These are phyloP conservation scores for Microsporum ferrugineum DNA, from an alignment of 2,329 filamentous ascomycete genomes.

Conservation along the genomic window DNA sequence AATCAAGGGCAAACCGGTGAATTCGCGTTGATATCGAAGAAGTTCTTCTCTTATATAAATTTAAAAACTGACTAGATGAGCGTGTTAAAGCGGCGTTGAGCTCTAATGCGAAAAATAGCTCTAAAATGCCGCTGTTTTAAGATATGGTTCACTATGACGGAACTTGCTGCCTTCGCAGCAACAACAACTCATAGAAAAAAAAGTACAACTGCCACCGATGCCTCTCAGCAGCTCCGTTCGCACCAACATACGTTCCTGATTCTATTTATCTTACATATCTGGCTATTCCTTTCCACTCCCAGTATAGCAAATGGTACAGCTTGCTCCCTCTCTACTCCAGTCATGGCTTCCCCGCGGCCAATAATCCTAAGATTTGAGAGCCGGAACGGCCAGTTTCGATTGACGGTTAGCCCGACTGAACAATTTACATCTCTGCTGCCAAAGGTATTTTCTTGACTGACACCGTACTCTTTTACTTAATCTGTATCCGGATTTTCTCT, in stretches of 20 bases:
- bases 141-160: not conserved
- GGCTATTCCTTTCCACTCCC: not conserved
- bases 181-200: not conserved
- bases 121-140: not conserved
- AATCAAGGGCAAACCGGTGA: not conserved
- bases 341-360: conserved; percentile 31
- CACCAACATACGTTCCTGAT: not conserved
- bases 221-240: not conserved
- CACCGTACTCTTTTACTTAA: not conserved
- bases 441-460: conserved; percentile 25
- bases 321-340: not conserved
- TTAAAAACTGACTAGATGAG: not conserved
- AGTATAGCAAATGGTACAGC: not conserved
- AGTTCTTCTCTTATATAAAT: not conserved
- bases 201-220: not conserved
- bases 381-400: conserved; percentile 82
- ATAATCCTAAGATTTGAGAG: conserved; percentile 84
- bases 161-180: not conserved
- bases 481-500: not conserved
- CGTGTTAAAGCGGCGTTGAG: not conserved
- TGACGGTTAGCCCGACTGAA: conserved; percentile 62
- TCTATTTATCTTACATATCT: not conserved
- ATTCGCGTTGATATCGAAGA: not conserved
- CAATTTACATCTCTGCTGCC: conserved; percentile 53
- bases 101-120: not conserved